Evolutionary conservation across 495 filamentous ascomycete species (phyloP).

Genomic region (Neurospora pannonica): DNA sequence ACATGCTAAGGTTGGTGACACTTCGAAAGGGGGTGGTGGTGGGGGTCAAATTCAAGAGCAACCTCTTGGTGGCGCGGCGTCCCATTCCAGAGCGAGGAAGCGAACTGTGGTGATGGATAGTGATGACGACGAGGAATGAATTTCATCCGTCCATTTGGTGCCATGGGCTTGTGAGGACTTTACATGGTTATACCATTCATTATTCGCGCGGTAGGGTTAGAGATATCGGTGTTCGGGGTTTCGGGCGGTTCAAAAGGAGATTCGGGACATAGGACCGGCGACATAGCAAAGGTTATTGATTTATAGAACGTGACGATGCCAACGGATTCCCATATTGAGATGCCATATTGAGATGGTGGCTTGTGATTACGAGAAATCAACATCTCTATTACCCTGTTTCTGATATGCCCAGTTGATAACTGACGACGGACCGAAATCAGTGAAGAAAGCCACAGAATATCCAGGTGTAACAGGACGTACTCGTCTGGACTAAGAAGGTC

Average conservation of each 20-base stretch:
- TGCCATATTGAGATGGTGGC: background rate
- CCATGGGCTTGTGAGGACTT: background rate
- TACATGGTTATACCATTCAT: background rate
- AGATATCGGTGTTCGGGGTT: background rate
- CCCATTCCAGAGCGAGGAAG: background rate
- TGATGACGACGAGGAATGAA: conserved; percentile 1
- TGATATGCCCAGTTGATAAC: background rate
- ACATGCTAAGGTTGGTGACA: background rate
- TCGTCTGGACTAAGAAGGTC: background rate
- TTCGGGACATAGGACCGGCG: background rate
- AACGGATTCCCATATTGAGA: background rate
- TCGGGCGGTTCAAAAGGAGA: background rate
- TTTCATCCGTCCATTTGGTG: background rate
- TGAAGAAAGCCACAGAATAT: background rate
- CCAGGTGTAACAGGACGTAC: background rate
- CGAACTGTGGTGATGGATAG: conserved; percentile 1
- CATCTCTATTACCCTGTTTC: background rate
- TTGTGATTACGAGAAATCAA: background rate
- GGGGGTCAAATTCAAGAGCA: background rate
- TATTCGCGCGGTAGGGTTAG: background rate
- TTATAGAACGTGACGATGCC: background rate
- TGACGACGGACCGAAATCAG: background rate
- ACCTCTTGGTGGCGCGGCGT: background rate
- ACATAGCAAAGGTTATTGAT: background rate
- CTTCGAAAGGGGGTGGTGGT: background rate